Percentiles rank a stretch among this genome's conserved stretches.
phyloP scores from a whole-genome alignment of 306 rosid genomes.

The Vigna hirtella region DNA sequence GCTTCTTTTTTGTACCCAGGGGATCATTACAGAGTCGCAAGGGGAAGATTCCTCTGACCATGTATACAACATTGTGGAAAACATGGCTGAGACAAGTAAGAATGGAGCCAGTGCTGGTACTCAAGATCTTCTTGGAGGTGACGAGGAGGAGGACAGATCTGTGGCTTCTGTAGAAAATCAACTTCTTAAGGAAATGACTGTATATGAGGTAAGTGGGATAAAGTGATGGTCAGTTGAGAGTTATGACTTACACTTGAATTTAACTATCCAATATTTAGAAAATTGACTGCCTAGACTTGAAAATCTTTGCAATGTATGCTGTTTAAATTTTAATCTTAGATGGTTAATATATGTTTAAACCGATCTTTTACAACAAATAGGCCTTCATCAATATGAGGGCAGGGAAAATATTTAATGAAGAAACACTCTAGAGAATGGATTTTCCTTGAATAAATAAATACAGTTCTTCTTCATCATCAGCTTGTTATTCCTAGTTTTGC shows the following conservation, averaged over 20 bases:
- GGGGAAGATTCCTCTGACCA: conserved; percentile 65
- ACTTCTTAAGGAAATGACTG: conserved; percentile 84
- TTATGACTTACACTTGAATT: not conserved
- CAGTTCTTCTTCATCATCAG: not conserved
- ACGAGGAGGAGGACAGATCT: conserved; percentile 87
- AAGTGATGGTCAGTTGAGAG: conserved; percentile 15
- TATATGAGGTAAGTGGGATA: conserved; percentile 75
- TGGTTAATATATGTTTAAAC: conserved; percentile 21
- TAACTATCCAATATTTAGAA: not conserved
- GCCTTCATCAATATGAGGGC: conserved; percentile 18
- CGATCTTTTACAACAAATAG: not conserved
- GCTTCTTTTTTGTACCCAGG: conserved; percentile 53
- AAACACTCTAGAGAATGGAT: not conserved
- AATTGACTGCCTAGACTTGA: conserved; percentile 6
- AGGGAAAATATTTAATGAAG: conserved; percentile 10
- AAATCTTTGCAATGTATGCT: not conserved
- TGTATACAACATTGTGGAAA: conserved; percentile 69
- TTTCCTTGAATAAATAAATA: conserved; percentile 9
- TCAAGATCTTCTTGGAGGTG: conserved; percentile 80
- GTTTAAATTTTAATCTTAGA: conserved; percentile 12
- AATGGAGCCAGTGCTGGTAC: conserved; percentile 60
- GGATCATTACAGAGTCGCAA: conserved; percentile 71
- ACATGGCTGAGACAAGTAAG: conserved; percentile 66
- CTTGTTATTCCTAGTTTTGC: conserved; percentile 15
- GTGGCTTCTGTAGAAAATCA: conserved; percentile 89